Evolutionary conservation across 1,284 basidiomycete genomes (phyloP).

Genomic region (Boletus nobilissimus): DNA sequence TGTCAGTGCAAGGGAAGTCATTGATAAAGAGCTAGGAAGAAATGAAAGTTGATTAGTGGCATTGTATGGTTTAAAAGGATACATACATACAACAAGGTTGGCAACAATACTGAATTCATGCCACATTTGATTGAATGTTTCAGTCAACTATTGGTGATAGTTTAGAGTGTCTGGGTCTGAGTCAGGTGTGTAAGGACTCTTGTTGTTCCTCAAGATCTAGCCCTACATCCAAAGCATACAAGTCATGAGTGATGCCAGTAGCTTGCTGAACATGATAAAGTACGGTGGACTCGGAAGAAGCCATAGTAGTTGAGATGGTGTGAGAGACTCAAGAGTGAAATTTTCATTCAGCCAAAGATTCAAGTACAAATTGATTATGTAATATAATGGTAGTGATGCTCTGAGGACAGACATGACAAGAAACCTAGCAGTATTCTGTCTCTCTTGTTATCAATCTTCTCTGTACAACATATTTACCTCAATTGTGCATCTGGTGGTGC

Average conservation of each 20-base stretch:
- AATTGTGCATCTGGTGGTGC: not conserved
- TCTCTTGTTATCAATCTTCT: not conserved
- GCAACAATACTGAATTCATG: slow-evolving; percentile 5
- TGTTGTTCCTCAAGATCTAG: too few species aligned
- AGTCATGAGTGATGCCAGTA: too few species aligned
- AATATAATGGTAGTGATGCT: too few species aligned
- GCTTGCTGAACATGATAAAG: too few species aligned
- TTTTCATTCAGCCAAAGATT: too few species aligned
- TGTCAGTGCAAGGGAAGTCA: slow-evolving; percentile 2
- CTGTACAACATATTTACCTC: not conserved
- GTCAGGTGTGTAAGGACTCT: not conserved
- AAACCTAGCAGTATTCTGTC: too few species aligned
- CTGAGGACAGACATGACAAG: not conserved
- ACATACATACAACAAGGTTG: not conserved
- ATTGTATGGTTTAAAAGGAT: not conserved
- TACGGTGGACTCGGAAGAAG: too few species aligned
- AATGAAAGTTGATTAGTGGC: not conserved
- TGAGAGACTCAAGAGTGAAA: too few species aligned
- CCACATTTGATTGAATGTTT: slow-evolving; percentile 15
- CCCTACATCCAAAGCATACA: too few species aligned
- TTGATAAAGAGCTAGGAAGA: slow-evolving; percentile 17
- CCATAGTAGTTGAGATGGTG: too few species aligned
- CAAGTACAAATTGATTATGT: too few species aligned
- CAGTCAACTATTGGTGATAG: too few species aligned
- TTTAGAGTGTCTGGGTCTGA: not conserved